Base-by-base conservation (phyloP, 345 rosid species). In the Boechera stricta region DNA sequence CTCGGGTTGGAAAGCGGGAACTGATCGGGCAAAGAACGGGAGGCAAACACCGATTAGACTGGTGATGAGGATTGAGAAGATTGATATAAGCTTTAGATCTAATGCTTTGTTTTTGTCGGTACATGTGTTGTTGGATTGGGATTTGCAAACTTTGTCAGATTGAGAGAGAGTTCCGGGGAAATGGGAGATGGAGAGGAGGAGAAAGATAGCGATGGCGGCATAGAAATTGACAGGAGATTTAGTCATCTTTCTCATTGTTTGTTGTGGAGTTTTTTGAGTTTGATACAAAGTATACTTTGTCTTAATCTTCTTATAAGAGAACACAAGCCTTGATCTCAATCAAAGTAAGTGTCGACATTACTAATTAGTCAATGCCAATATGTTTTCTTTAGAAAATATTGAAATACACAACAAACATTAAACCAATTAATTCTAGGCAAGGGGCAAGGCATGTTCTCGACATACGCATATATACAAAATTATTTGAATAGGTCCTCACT, bases 21-120 rank as follows among this genome's bases (percentile, higher is more conserved):
- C 16, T 0, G 29, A 15, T 35, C 79, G 87, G 4, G 87, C 88
- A 1, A 82, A 56, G 18, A 87, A n/a, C 0, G 93, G 95, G 18
- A 87, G 73, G 11, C 77, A 75, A 63, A 89, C 83, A 0, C 95
- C 91, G 15, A 85, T 62, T 0, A 80, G 82, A 2, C 90, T 81
- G 0, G 88, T 88, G 6, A 83, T 76, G 4, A 91, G 82, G 31
- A 90, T 90, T 0, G 83, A 52, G 42, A 64, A 82, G 63, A 91
- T 84, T 7, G 85, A 86, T 0, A 52, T 76, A 39, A 83, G 15
- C 78, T 88, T 89, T 72, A 79, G 70, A 21, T 60, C 15, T 24
- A 79, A 42, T 5, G 82, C 74, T 74, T 68, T 35, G 69, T 16
- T 5, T 67, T 68, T 62, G 71, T 73, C 60, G 59, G 52, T 84